phyloP scores from a whole-genome alignment of 2,329 filamentous ascomycete species.

The Diaporthe humulicola region DNA sequence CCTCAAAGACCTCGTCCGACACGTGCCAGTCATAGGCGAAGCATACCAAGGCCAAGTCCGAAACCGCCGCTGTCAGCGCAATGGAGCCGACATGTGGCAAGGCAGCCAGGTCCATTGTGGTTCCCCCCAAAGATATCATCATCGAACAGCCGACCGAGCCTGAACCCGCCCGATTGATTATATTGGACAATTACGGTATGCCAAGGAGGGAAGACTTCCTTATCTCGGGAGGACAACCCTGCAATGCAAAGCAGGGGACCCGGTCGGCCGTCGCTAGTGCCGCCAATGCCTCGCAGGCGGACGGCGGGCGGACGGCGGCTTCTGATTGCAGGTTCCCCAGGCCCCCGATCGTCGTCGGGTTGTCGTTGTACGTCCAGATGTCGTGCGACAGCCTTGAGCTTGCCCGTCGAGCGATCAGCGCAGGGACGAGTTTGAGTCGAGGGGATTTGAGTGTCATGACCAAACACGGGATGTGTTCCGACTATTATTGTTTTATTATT shows the following conservation, averaged over 20 bases:
- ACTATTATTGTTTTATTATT: background rate
- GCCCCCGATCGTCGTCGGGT: constrained; percentile 7
- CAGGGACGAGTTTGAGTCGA: background rate
- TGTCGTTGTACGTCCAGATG: too few relatives aligned
- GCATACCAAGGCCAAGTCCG: background rate
- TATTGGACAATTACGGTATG: constrained; percentile 27
- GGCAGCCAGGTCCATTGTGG: background rate
- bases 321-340: background rate
- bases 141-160: background rate
- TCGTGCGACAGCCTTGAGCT: background rate
- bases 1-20: background rate
- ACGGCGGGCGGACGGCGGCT: background rate
- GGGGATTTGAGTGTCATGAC: background rate
- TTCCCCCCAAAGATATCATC: background rate
- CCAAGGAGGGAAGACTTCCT: constrained; percentile 14
- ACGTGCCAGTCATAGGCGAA: background rate
- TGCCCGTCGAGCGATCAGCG: background rate
- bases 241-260: background rate
- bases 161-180: background rate
- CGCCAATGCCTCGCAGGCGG: background rate
- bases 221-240: constrained; percentile 35
- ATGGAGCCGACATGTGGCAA: background rate
- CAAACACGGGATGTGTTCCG: background rate
- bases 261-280: constrained; percentile 4
- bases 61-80: background rate